A percentile compares a stretch with the other conserved stretches of the same genome.
phyloP scores from a whole-genome alignment of 108 stramenopile species.

The Nannochloropsis gaditana region DNA sequence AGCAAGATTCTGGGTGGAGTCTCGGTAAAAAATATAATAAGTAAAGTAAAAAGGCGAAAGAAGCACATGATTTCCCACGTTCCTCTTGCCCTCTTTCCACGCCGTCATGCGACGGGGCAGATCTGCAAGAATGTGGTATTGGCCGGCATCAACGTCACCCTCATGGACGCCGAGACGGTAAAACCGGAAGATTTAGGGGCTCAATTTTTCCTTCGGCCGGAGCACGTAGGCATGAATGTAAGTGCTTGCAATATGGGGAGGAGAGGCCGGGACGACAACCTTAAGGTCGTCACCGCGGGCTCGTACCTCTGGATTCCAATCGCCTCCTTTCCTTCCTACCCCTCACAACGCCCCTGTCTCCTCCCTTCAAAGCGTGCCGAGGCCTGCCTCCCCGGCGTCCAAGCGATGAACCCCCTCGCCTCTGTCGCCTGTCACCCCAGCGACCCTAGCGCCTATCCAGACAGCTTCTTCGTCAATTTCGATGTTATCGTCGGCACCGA shows the following conservation, averaged over 20 bases:
- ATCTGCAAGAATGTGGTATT: slow-evolving; percentile 83
- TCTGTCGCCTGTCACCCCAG: slow-evolving; percentile 64
- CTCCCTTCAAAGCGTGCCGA: slow-evolving; percentile 38
- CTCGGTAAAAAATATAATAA: no score
- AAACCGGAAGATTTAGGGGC: slow-evolving; percentile 45
- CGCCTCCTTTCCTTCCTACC: slow-evolving; percentile 49
- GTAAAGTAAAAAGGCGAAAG: neutral
- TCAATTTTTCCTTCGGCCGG: slow-evolving; percentile 50
- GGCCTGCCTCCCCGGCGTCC: slow-evolving; percentile 61
- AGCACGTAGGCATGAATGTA: slow-evolving; percentile 52
- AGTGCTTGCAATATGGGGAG: neutral
- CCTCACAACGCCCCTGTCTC: neutral
- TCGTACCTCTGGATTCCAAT: neutral
- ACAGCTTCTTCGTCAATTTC: slow-evolving; percentile 64
- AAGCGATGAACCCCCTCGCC: slow-evolving; percentile 80
- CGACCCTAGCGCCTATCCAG: slow-evolving; percentile 51
- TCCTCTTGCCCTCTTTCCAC: neutral
- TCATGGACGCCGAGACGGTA: slow-evolving; percentile 61
- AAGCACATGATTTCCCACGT: neutral
- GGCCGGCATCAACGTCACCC: slow-evolving; percentile 73
- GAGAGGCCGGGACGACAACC: neutral
- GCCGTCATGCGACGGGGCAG: slow-evolving; percentile 53
- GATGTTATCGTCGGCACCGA: slow-evolving; percentile 49
- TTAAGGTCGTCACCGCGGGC: no score
- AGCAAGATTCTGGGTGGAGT: no score